Percentiles rank a stretch among this genome's conserved stretches.
Conservation (phyloP, 2,329 filamentous ascomycete species). For the Paecilomyces sp. region DNA sequence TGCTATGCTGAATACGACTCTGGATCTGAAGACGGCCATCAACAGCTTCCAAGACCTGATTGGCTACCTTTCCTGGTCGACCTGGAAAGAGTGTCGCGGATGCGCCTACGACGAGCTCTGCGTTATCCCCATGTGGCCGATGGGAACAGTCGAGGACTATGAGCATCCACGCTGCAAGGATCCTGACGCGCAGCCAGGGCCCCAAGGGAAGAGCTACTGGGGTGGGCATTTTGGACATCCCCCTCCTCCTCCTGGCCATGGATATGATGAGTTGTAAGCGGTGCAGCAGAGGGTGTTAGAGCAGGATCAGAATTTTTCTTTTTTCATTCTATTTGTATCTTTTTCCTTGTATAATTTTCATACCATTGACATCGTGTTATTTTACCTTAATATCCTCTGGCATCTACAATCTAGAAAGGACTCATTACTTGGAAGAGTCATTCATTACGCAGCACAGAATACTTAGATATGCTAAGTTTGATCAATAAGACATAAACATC, state of each 20-base stretch:
- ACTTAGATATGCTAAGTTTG: too few relatives aligned
- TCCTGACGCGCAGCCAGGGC: not conserved
- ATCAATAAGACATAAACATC: too few relatives aligned
- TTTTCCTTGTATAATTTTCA: too few relatives aligned
- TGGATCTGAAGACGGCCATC: constrained; percentile 16
- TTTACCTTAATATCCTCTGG: too few relatives aligned
- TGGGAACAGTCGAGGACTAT: constrained; percentile 50
- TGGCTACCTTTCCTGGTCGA: constrained; percentile 50
- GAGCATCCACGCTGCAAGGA: constrained; percentile 40
- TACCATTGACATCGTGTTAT: too few relatives aligned
- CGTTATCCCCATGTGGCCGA: constrained; percentile 59
- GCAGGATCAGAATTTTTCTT: not conserved
- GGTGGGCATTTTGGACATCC: not conserved
- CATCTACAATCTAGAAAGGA: too few relatives aligned
- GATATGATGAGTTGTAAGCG: not conserved
- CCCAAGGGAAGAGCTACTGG: not conserved
- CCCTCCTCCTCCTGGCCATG: not conserved
- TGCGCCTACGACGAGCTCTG: constrained; percentile 52
- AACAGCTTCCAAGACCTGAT: constrained; percentile 36
- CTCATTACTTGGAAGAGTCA: too few relatives aligned
- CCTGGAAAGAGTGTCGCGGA: constrained; percentile 50
- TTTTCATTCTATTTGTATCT: not conserved
- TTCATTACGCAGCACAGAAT: too few relatives aligned
- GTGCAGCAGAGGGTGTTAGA: not conserved
- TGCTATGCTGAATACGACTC: constrained; percentile 11